Evolutionary conservation across 345 rosid genomes (phyloP).

Genomic region (Syzygium jambos): DNA sequence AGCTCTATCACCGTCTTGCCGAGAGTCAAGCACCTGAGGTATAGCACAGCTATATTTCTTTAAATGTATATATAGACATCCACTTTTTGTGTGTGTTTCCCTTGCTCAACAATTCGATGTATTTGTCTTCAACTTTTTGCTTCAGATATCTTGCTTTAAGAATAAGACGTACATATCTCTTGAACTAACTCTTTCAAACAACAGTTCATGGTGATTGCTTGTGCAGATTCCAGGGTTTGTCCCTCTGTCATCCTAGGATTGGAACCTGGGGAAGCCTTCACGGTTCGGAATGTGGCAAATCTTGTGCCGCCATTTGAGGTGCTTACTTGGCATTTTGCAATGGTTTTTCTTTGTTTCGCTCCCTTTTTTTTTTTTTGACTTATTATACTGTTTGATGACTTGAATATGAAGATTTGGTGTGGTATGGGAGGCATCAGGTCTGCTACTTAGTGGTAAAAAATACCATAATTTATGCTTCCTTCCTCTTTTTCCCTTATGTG

Average conservation of each 20-base stretch:
- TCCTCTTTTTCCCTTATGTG: constrained; percentile 1
- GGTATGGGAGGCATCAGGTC: neutral
- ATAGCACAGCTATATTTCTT: neutral
- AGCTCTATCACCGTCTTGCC: constrained; percentile 58
- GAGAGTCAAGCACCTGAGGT: constrained; percentile 86
- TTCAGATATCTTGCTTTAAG: neutral
- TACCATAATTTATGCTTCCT: neutral
- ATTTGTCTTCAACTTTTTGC: neutral
- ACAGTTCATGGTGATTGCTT: constrained; percentile 96
- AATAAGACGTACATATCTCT: neutral
- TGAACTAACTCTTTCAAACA: neutral
- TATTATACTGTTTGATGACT: neutral
- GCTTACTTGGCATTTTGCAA: neutral
- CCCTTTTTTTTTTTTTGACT: neutral
- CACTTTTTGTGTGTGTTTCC: neutral
- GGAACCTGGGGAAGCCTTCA: constrained; percentile 97
- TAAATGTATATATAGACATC: neutral
- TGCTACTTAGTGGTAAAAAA: neutral
- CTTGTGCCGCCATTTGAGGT: constrained; percentile 88
- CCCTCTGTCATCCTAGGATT: constrained; percentile 85
- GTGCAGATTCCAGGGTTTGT: constrained; percentile 98
- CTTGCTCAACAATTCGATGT: neutral
- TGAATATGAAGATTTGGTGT: neutral
- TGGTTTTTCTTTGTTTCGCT: neutral
- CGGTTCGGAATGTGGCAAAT: constrained; percentile 84